Percentiles rank a stretch among this genome's conserved stretches.
These are phyloP conservation scores for Collybiopsis luxurians DNA, from an alignment of 768 basidiomycete genomes.

Conservation along the genomic window DNA sequence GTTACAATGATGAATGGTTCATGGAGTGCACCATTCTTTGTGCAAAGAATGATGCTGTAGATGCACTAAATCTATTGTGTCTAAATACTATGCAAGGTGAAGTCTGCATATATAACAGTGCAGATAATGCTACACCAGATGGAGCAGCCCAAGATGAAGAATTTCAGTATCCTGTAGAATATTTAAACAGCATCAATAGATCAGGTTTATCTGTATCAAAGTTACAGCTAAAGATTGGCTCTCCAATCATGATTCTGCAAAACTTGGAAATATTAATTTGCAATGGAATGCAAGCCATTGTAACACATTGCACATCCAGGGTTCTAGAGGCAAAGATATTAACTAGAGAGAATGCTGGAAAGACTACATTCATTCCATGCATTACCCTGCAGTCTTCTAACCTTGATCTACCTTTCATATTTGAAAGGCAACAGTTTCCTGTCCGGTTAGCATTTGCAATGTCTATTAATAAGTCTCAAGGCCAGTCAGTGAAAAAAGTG, in stretches of 20 bases:
- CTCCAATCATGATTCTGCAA: slow-evolving; percentile 32
- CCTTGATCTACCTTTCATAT: slow-evolving; percentile 13
- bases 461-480: slow-evolving; percentile 29
- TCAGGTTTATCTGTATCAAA: too few relatives aligned
- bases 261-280: slow-evolving; percentile 38
- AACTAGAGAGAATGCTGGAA: not conserved
- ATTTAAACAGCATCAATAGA: too few relatives aligned
- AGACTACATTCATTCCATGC: not conserved
- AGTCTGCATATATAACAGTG: too few relatives aligned
- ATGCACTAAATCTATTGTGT: not conserved
- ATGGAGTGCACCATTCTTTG: not conserved
- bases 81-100: too few relatives aligned
- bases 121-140: slow-evolving; percentile 22
- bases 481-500: slow-evolving; percentile 24
- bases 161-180: too few relatives aligned
- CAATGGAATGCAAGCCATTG: slow-evolving; percentile 31
- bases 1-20: slow-evolving; percentile 1
- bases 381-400: not conserved
- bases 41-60: not conserved
- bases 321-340: not conserved
- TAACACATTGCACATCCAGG: not conserved
- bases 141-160: too few relatives aligned
- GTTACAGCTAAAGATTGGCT: too few relatives aligned
- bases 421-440: slow-evolving; percentile 28
- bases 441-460: slow-evolving; percentile 26